Evolutionary conservation across 495 filamentous ascomycete species (phyloP).

Genomic region (Venustampulla echinocandica): DNA sequence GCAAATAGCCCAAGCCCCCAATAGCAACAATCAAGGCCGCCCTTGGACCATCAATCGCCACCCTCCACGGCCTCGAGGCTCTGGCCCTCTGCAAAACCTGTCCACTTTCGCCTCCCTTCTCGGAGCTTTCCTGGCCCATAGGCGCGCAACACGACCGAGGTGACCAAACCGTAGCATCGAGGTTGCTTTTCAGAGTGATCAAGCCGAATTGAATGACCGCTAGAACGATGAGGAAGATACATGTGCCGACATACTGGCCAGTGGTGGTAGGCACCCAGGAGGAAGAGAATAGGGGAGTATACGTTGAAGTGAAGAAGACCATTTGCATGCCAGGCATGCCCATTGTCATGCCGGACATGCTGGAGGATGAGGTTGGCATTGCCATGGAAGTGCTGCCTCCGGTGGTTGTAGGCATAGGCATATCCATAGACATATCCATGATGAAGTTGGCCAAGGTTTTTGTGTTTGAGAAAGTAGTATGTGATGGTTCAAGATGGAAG

Average conservation of each 20-base stretch:
- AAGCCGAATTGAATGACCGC: conserved; percentile 57
- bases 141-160: conserved; percentile 48
- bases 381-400: no score
- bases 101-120: conserved; percentile 63
- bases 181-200: neutral
- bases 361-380: no score
- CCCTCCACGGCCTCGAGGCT: neutral
- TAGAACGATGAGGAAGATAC: conserved; percentile 75
- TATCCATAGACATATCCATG: no score
- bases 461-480: no score
- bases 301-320: conserved; percentile 55
- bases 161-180: conserved; percentile 62
- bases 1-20: neutral
- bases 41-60: conserved; percentile 6
- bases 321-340: conserved; percentile 34
- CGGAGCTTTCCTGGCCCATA: conserved; percentile 44
- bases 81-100: no score
- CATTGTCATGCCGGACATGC: conserved; percentile 10
- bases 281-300: conserved; percentile 64
- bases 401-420: no score
- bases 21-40: conserved; percentile 4
- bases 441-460: no score
- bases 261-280: conserved; percentile 61
- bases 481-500: no score
- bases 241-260: conserved; percentile 71